phyloP scores from a whole-genome alignment of 352 stramenopile genomes.

The Phytopythium sindhum region DNA sequence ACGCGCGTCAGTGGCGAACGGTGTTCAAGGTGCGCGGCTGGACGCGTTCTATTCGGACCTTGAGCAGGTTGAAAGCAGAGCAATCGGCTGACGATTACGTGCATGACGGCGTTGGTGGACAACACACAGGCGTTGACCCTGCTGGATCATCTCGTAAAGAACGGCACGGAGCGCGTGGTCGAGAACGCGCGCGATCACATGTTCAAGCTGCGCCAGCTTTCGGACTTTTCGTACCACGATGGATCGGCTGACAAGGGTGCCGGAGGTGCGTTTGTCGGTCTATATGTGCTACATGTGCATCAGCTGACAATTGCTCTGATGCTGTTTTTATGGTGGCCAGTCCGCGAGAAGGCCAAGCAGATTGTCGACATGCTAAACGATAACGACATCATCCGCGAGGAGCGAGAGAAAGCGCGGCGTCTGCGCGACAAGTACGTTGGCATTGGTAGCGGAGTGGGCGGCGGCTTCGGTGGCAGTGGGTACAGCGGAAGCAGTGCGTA shows the following conservation, averaged over 20 bases:
- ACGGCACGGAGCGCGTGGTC: conserved; percentile 96
- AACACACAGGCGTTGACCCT: conserved; percentile 76
- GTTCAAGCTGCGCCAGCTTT: conserved; percentile 87
- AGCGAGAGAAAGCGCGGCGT: conserved; percentile 81
- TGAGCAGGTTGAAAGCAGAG: no score
- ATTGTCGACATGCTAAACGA: conserved; percentile 87
- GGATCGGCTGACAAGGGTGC: conserved; percentile 82
- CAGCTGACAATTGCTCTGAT: background rate
- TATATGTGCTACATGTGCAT: background rate
- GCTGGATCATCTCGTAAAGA: conserved; percentile 98
- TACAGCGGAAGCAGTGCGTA: conserved; percentile 37
- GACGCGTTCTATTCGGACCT: no score
- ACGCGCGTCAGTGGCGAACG: conserved; percentile 92
- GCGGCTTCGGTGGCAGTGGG: conserved; percentile 29
- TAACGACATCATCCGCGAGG: conserved; percentile 85
- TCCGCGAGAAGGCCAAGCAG: conserved; percentile 89
- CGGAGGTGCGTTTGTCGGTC: conserved; percentile 38
- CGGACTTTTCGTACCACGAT: conserved; percentile 88
- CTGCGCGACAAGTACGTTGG: conserved; percentile 88
- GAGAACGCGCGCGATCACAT: conserved; percentile 96
- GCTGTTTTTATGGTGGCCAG: conserved; percentile 18
- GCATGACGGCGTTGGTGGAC: background rate
- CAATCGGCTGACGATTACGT: background rate
- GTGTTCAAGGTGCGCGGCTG: conserved; percentile 91
- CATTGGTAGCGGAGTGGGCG: conserved; percentile 62